A percentile compares a stretch with the other conserved stretches of the same genome.
phyloP scores from a whole-genome alignment of 805 yeast genomes.

The Saccharomycopsis microspora region DNA sequence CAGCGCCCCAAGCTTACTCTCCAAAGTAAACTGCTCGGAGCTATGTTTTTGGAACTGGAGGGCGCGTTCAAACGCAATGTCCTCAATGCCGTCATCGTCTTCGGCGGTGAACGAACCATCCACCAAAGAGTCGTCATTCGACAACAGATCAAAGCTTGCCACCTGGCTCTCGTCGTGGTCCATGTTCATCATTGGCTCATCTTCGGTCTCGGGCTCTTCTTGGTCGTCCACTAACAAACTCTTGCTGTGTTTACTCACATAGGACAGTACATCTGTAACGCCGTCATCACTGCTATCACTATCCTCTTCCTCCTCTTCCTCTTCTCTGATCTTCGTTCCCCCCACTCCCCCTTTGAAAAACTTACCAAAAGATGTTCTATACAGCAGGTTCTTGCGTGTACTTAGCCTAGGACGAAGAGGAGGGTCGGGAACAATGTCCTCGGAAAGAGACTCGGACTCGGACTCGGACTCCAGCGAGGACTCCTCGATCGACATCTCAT shows the following conservation, averaged over 20 bases:
- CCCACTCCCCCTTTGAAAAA: slow-evolving; percentile 6
- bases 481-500: no score
- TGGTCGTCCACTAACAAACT: slow-evolving; percentile 12
- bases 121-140: slow-evolving; percentile 12
- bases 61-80: slow-evolving; percentile 14
- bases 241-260: neutral
- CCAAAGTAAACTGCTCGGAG: neutral
- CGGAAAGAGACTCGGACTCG: no score
- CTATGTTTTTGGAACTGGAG: neutral
- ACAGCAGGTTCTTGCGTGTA: slow-evolving; percentile 3
- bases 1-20: neutral
- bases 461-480: no score
- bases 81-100: slow-evolving; percentile 14
- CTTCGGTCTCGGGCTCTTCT: slow-evolving; percentile 8
- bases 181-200: slow-evolving; percentile 9
- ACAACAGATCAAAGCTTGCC: slow-evolving; percentile 5
- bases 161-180: slow-evolving; percentile 11
- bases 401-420: no score
- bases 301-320: slow-evolving; percentile 6
- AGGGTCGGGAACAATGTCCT: no score
- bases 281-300: slow-evolving; percentile 16
- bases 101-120: slow-evolving; percentile 15
- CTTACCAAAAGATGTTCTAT: slow-evolving; percentile 12
- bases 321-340: slow-evolving; percentile 1
- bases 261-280: neutral